These are phyloP conservation scores for Boletus mariae DNA, from an alignment of 1,284 basidiomycete species.

Conservation along the genomic window DNA sequence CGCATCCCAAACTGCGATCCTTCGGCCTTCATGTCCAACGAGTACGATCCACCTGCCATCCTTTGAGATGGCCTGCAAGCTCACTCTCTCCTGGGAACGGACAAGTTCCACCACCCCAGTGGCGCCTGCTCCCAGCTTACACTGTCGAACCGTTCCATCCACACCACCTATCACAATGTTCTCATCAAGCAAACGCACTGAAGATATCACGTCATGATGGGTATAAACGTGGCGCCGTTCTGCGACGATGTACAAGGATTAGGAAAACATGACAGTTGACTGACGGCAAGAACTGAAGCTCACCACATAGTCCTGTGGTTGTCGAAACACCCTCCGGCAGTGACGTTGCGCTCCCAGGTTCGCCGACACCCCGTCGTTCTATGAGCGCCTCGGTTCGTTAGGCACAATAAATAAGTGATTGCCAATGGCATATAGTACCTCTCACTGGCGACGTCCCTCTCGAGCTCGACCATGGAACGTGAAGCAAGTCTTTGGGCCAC, in stretches of 20 bases:
- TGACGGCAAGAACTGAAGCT: not conserved
- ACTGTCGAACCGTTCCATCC: slow-evolving; percentile 12
- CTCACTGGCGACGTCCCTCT: slow-evolving; percentile 6
- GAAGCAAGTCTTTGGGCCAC: slow-evolving; percentile 9
- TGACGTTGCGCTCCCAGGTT: not conserved
- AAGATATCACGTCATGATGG: slow-evolving; percentile 7
- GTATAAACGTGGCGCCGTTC: slow-evolving; percentile 5
- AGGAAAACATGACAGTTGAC: not conserved
- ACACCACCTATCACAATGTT: slow-evolving; percentile 2
- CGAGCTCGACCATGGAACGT: slow-evolving; percentile 2
- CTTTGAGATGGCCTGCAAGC: slow-evolving; percentile 8
- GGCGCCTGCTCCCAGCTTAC: slow-evolving; percentile 1
- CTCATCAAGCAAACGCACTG: slow-evolving; percentile 12
- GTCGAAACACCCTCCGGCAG: not conserved
- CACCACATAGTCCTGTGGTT: not conserved
- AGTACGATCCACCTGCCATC: slow-evolving; percentile 20
- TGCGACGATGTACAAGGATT: not conserved
- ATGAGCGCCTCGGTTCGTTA: not conserved
- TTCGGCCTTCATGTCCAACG: not conserved
- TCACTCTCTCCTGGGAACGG: not conserved
- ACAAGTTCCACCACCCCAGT: not conserved
- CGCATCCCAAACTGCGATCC: slow-evolving; percentile 13
- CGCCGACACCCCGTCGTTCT: slow-evolving; percentile 5
- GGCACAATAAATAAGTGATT: not conserved
- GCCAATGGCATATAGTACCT: not conserved